These are phyloP conservation scores for Haplosporangium gracile DNA, from an alignment of 192 early-diverging fungal genomes.

Conservation along the genomic window DNA sequence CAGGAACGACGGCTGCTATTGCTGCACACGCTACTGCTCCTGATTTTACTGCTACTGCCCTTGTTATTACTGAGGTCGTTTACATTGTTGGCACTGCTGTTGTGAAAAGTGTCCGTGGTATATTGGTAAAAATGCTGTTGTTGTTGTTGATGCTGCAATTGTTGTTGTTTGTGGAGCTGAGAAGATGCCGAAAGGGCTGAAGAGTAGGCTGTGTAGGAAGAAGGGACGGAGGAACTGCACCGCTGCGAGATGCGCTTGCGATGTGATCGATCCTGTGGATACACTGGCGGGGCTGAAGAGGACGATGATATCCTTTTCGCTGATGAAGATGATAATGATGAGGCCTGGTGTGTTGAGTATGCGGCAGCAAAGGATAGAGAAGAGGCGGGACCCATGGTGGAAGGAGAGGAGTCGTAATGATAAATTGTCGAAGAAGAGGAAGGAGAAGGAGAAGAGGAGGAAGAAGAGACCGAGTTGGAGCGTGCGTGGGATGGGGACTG, in stretches of 20 bases:
- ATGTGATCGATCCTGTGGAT: conserved; percentile 25
- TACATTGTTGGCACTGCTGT: neutral
- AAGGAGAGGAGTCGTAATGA: neutral
- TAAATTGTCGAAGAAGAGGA: neutral
- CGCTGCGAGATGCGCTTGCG: conserved; percentile 36
- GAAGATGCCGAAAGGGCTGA: conserved; percentile 44
- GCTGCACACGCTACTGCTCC: conserved; percentile 14
- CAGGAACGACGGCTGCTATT: conserved; percentile 12
- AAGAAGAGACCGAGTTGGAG: conserved; percentile 15
- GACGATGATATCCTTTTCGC: neutral
- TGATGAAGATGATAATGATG: neutral
- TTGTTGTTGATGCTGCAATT: conserved; percentile 18
- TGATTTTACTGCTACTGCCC: conserved; percentile 6
- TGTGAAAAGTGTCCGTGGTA: conserved; percentile 2
- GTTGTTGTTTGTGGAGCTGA: conserved; percentile 30
- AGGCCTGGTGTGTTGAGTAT: neutral
- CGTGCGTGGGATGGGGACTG: conserved; percentile 27
- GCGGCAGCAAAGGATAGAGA: neutral
- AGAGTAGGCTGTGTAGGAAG: conserved; percentile 45
- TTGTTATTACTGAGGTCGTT: conserved; percentile 3
- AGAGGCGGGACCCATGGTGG: neutral
- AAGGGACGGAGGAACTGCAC: conserved; percentile 26
- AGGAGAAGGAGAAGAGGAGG: neutral
- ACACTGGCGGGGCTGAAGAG: conserved; percentile 20
- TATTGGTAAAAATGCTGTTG: conserved; percentile 13